Conservation (phyloP, 176 grass and related monocot genomes). For the Carex kokanica region DNA sequence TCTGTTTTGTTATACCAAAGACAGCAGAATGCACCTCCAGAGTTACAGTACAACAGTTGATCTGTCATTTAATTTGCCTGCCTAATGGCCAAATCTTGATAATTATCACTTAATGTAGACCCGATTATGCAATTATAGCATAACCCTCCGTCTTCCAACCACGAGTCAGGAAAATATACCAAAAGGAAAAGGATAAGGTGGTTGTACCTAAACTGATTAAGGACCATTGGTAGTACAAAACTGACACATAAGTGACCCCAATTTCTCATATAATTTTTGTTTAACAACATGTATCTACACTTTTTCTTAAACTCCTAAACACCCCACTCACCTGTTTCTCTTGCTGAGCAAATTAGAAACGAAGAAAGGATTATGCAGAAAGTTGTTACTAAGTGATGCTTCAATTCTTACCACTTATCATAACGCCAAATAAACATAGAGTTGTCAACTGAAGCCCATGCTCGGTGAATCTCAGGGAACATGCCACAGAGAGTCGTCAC, state of each 20-base stretch:
- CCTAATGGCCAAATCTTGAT: not conserved
- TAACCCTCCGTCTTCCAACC: not conserved
- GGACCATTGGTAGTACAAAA: not conserved
- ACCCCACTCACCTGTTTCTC: not conserved
- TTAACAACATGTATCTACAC: not conserved
- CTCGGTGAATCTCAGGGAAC: slow-evolving; percentile 75
- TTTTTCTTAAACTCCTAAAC: not conserved
- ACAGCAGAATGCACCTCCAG: not conserved
- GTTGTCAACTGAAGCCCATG: slow-evolving; percentile 97
- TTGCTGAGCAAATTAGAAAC: not conserved
- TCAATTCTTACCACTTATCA: slow-evolving; percentile 68
- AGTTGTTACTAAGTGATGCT: slow-evolving; percentile 5
- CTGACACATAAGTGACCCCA: not conserved
- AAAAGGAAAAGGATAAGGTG: not conserved
- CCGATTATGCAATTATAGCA: not conserved
- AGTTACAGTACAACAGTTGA: not conserved
- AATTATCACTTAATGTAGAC: not conserved
- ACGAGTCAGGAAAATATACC: not conserved
- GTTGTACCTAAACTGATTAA: not conserved
- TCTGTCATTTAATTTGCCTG: not conserved
- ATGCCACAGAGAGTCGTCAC: slow-evolving; percentile 94
- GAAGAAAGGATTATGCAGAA: not conserved
- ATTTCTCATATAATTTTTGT: not conserved
- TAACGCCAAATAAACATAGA: slow-evolving; percentile 89
- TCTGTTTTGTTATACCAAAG: slow-evolving; percentile 1